phyloP scores from a whole-genome alignment of 2,329 filamentous ascomycete genomes.

The Chaetomium sp. region DNA sequence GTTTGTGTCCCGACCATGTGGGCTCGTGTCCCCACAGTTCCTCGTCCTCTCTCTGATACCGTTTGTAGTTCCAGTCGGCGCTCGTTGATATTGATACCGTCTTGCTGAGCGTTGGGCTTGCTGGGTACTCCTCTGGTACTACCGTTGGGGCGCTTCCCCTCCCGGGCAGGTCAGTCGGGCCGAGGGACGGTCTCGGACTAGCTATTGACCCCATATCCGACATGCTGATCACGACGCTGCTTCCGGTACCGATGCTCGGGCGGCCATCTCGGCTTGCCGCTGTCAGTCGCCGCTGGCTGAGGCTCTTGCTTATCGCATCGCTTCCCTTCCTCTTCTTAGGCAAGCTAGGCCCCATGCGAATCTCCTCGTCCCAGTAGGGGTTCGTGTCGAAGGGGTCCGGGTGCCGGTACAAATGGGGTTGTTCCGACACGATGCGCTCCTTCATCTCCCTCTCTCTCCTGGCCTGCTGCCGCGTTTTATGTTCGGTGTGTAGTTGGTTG shows the following conservation, averaged over 20 bases:
- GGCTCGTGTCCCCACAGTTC: constrained; percentile 75
- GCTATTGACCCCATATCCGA: constrained; percentile 31
- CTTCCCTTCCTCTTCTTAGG: constrained; percentile 60
- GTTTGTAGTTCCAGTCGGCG: constrained; percentile 73
- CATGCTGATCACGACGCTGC: constrained; percentile 43
- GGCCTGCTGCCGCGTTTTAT: constrained; percentile 71
- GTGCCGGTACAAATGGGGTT: constrained; percentile 75
- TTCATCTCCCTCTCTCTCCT: constrained; percentile 68
- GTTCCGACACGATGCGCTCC: constrained; percentile 64
- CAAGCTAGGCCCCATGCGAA: constrained; percentile 74
- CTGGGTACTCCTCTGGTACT: constrained; percentile 51
- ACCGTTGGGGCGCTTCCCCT: constrained; percentile 49
- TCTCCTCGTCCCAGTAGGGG: constrained; percentile 85
- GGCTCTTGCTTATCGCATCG: constrained; percentile 53
- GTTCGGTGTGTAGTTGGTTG: constrained; percentile 67
- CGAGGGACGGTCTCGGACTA: constrained; percentile 33
- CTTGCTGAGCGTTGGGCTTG: constrained; percentile 44
- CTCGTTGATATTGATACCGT: constrained; percentile 42
- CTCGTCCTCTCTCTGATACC: constrained; percentile 87
- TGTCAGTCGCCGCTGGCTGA: constrained; percentile 62
- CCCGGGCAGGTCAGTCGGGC: constrained; percentile 37
- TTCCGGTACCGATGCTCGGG: constrained; percentile 44
- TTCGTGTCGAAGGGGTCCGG: constrained; percentile 85
- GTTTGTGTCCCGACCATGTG: constrained; percentile 55
- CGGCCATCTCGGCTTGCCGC: constrained; percentile 55